phyloP scores from a whole-genome alignment of 129 eudicot genomes.

The Helianthus annuus region HanXRQr2.0-SUNRISE NC_035441.2:51153051-51153550 shows the following conservation, averaged over 20 bases:
- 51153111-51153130: too few species aligned
- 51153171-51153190: too few species aligned
- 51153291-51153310: conserved; percentile 40
- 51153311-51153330: conserved; percentile 50
- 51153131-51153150: too few species aligned
- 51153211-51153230: too few species aligned
- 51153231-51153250: conserved; percentile 25
- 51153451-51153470: conserved; percentile 9
- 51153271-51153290: conserved; percentile 31
- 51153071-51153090: too few species aligned
- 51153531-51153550: conserved; percentile 32
- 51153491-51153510: not conserved
- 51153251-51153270: conserved; percentile 19
- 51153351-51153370: conserved; percentile 48
- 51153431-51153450: conserved; percentile 1
- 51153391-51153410: conserved; percentile 34
- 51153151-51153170: too few species aligned
- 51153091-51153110: too few species aligned
- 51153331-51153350: conserved; percentile 46
- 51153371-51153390: conserved; percentile 55
- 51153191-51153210: too few species aligned
- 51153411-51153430: conserved; percentile 38
- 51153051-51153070: too few species aligned
- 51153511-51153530: conserved; percentile 22
- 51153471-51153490: conserved; percentile 19